Conservation (phyloP, 2,329 filamentous ascomycete genomes). For the Fusarium concolor region DNA sequence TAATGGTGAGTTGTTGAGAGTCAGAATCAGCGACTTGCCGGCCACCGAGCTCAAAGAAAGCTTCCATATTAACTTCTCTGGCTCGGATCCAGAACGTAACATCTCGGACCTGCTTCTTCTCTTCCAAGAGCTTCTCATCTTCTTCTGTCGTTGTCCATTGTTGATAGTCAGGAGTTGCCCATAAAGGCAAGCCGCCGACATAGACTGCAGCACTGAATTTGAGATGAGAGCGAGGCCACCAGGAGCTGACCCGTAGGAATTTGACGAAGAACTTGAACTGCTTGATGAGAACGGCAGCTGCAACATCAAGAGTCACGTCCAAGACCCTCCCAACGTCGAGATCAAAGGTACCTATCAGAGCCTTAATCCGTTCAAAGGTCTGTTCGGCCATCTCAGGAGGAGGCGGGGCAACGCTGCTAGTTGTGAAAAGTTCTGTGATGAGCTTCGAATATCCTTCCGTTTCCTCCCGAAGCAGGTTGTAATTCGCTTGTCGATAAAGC, state of each 20-base stretch:
- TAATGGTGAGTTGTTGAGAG: slow-evolving; percentile 57
- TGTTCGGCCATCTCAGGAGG: slow-evolving; percentile 81
- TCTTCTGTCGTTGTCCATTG: slow-evolving; percentile 74
- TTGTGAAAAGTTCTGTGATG: slow-evolving; percentile 94
- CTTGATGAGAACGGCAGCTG: slow-evolving; percentile 91
- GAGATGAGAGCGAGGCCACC: slow-evolving; percentile 83
- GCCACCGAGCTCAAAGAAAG: slow-evolving; percentile 90
- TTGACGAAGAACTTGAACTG: slow-evolving; percentile 96
- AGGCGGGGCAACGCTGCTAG: slow-evolving; percentile 79
- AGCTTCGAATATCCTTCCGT: slow-evolving; percentile 97
- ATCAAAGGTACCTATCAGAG: slow-evolving; percentile 95
- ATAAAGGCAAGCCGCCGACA: slow-evolving; percentile 78
- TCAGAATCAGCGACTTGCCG: slow-evolving; percentile 72
- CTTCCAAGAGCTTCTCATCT: slow-evolving; percentile 69
- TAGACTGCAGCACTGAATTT: slow-evolving; percentile 59
- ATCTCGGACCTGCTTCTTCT: slow-evolving; percentile 74
- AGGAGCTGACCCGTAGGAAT: slow-evolving; percentile 89
- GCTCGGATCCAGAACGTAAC: slow-evolving; percentile 82
- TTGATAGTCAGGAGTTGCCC: slow-evolving; percentile 81
- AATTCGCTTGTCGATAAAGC: slow-evolving; percentile 95
- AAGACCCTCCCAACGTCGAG: slow-evolving; percentile 94
- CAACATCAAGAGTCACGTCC: slow-evolving; percentile 94
- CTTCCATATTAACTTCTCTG: slow-evolving; percentile 79
- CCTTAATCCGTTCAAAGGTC: slow-evolving; percentile 92
- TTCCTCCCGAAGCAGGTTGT: slow-evolving; percentile 94